phyloP scores from a whole-genome alignment of 1,284 basidiomycete species.

The Ceratobasidium sp. region DNA sequence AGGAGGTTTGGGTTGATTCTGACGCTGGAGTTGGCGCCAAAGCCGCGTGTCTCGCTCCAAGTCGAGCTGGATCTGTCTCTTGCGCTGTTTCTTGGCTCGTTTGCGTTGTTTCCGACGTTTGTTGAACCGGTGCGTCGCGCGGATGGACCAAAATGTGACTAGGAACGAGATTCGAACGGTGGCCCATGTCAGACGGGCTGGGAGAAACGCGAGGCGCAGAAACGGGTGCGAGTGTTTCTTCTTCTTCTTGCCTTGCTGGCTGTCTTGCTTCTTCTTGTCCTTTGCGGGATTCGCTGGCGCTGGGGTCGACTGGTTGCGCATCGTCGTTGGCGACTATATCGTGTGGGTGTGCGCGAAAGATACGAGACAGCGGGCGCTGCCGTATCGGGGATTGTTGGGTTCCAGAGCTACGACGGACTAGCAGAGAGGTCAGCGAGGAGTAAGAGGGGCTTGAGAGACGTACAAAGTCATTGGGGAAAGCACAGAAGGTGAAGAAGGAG shows the following conservation, averaged over 20 bases:
- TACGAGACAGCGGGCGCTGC: not conserved
- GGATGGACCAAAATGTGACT: conserved; percentile 28
- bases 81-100: not conserved
- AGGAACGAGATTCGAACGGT: conserved; percentile 22
- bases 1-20: not conserved
- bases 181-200: conserved; percentile 22
- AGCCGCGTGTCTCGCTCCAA: conserved; percentile 33
- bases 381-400: conserved; percentile 6
- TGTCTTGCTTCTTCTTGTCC: not conserved
- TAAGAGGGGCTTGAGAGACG: not conserved
- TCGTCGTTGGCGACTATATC: conserved; percentile 21
- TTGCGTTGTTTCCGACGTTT: conserved; percentile 26
- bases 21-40: conserved; percentile 12
- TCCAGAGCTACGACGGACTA: conserved; percentile 4
- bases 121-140: conserved; percentile 29
- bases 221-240: conserved; percentile 27
- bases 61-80: conserved; percentile 13
- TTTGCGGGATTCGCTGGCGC: not conserved
- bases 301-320: conserved; percentile 13
- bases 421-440: not conserved
- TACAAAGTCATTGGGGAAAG: too few relatives aligned
- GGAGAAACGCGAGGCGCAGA: conserved; percentile 21
- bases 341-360: not conserved
- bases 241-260: not conserved
- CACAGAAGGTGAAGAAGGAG: too few relatives aligned